phyloP scores from a whole-genome alignment of 345 rosid species.

The Eucalyptus marginata region DNA sequence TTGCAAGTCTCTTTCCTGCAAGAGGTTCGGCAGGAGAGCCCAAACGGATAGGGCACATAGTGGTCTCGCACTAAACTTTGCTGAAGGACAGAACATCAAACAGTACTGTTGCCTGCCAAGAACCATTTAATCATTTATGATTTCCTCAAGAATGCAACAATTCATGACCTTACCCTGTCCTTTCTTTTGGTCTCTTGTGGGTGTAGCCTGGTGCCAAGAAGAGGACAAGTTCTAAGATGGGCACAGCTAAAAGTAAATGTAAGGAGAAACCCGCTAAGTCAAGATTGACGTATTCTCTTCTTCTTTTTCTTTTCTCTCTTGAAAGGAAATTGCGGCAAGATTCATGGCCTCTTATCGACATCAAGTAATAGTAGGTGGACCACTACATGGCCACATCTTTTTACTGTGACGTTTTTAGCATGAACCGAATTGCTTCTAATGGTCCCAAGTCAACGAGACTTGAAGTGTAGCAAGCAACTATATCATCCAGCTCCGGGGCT shows the following conservation, averaged over 20 bases:
- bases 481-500: background rate
- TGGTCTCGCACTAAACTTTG: background rate
- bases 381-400: background rate
- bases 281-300: background rate
- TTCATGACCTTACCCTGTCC: background rate
- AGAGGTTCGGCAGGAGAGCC: background rate
- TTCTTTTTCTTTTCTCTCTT: background rate
- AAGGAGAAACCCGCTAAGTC: background rate
- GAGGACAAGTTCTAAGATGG: background rate
- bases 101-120: background rate
- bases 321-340: background rate
- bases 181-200: slow-evolving; percentile 3
- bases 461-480: background rate
- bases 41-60: background rate
- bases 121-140: background rate
- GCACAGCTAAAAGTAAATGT: background rate
- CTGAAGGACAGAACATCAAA: background rate
- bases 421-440: background rate
- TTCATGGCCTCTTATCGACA: background rate
- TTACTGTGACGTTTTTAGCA: background rate
- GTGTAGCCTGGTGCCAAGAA: background rate
- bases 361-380: background rate
- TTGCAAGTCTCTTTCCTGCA: background rate
- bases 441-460: background rate
- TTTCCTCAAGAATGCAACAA: background rate